Evolutionary conservation across 805 yeast genomes (phyloP).

Genomic region (Dipodascus albidus): DNA sequence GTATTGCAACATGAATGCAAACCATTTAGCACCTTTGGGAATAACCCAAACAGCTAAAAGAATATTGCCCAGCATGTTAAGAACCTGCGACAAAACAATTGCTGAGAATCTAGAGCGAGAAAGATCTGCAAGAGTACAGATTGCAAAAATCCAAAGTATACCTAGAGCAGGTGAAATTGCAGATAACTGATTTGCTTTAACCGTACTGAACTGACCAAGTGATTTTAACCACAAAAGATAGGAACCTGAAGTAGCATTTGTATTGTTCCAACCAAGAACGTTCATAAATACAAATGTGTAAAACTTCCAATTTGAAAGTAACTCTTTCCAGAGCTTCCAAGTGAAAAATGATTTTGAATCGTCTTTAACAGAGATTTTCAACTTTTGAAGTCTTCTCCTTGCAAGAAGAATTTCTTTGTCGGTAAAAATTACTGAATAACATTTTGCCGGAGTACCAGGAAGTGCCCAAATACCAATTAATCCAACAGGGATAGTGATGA

Average conservation of each 20-base stretch:
- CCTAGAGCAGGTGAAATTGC: conserved; percentile 52
- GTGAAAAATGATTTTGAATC: conserved; percentile 25
- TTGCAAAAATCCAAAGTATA: conserved; percentile 27
- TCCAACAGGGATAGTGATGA: conserved; percentile 48
- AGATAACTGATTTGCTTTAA: conserved; percentile 37
- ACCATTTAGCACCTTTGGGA: conserved; percentile 46
- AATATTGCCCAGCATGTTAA: conserved; percentile 41
- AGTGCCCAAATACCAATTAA: conserved; percentile 41
- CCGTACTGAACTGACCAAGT: conserved; percentile 32
- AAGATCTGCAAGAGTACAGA: conserved; percentile 33
- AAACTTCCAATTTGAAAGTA: conserved; percentile 46
- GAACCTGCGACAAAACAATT: conserved; percentile 38
- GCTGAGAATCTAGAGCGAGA: conserved; percentile 44
- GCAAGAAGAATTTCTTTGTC: conserved; percentile 48
- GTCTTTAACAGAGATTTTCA: conserved; percentile 1
- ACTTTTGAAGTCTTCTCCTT: conserved; percentile 28
- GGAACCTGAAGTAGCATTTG: conserved; percentile 43
- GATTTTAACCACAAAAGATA: conserved; percentile 53
- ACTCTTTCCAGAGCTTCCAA: conserved; percentile 38
- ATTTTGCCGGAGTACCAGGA: conserved; percentile 57
- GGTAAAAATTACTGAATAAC: conserved; percentile 40
- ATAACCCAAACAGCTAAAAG: conserved; percentile 46
- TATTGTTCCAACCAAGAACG: conserved; percentile 47
- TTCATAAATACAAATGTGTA: conserved; percentile 45
- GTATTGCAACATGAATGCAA: conserved; percentile 45